Base-by-base conservation (phyloP, 2,329 filamentous ascomycete species). In the Botrytis hyacinthi region DNA sequence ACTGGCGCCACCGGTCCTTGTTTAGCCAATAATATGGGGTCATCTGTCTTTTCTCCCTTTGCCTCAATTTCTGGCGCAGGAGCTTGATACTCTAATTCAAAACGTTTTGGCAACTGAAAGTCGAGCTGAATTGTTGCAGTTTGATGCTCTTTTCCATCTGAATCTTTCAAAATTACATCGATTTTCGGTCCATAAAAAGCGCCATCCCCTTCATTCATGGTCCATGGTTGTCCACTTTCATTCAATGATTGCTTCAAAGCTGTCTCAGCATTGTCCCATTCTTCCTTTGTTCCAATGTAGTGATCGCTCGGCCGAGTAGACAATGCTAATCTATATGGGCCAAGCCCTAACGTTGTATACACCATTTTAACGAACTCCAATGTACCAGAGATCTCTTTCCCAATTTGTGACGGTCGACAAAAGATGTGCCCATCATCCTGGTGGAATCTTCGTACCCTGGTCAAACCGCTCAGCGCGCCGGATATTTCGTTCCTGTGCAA, bases 131-230 rank as follows among this genome's bases (percentile, higher is more conserved):
- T 91, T 0, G 94, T 97, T 4, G 93, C 94, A 4, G 94, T 93
- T 81, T 97, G 94, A 80, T 97, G 94, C 79, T 94, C 92, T 80
- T 95, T 97, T 12, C 93, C 93, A 79, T 93, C 88, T 1, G 91
- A 91, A 80, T 97, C 94, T 75, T 88, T 89, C 63, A 97, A 83
- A 57, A 97, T 89, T 62, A 97, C 92, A 80, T 97, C 94, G 76
- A 97, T 97, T 83, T 97, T 97, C 46, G 94, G 94, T 0, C 94
- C 94, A 79, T 97, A 97, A 80, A 97, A 97, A 6, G 94, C 94
- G 22, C 94, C 94, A 74, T 97, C 94, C 18, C 93, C 93, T 78
- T 91, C 87, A 76, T 94, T 95, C 73, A 95, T 77, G 3, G 87
- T 87, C 92, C 93, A 97, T 51, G 87, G 83, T 78, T 89, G 88